Evolutionary conservation across 306 rosid genomes (phyloP), one percentile per base, ranked within the genome.

Genomic region (Casuarina equisetifolia): DNA sequence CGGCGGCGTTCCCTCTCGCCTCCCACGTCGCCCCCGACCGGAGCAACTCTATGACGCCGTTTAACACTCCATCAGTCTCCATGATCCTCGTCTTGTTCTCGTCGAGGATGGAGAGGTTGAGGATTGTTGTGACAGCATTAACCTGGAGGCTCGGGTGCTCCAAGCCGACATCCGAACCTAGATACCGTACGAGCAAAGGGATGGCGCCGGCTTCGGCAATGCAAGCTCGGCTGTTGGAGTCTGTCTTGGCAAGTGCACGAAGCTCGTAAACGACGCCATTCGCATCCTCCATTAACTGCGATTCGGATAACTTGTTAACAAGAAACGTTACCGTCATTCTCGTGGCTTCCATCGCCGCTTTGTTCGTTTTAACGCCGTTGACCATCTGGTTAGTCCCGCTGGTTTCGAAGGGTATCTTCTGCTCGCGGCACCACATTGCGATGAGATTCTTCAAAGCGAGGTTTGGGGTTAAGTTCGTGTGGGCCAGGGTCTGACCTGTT

Each of bases 1-100:
- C 98, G 0, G 97, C 98, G 3, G 98, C 98, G n/a, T 96, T 96
- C 0, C 94, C 96, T 52, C 89, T 96, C 4, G 99, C 96, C 54
- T 96, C 99, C 99, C 99, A 96, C 32, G 94, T 86, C 69, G 89
- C 89, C 0, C 98, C 98, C 0, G 82, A 54, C 0, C 84, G 80
- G 1, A 96, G 84, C 39, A 96, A 96, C 77, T 89, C 96, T 0
- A 88, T 76, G 1, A 96, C 82, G 35, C 94, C 97, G 84, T 84
- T 90, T 9, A 92, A 6, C 0, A 84, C 97, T 16, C 98, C 97
- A 49, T 90, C 94, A 0, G 90, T 93, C 9, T 96, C 97, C 93
- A 93, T 90, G 3, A 96, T 92, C 77, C 82, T 75, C 0, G 75
- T 61, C 48, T 92, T 96, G 79, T 96, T 96, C 9, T 88, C 87